Base-by-base conservation (phyloP, 306 rosid species). In the Cicer chorassanicum region DNA sequence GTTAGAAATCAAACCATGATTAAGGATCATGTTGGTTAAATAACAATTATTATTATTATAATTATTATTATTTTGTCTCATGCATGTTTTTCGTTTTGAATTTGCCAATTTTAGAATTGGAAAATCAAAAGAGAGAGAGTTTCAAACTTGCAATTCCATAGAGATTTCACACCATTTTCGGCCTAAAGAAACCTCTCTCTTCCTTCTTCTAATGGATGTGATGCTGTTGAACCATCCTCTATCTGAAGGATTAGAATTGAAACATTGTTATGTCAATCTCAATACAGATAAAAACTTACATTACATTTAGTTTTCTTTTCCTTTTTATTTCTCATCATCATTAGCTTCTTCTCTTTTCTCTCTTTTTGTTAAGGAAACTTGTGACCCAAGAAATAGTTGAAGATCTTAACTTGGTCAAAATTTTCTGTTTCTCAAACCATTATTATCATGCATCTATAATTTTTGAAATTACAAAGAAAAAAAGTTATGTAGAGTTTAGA, bases 81-180 rank as follows among this genome's bases (percentile, higher is more conserved):
- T 70, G 55, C 78, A 75, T 76, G 49, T 51, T 44, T 75, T 70
- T 75, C 56, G 56, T 70, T 76, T 5, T 42, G 43, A 70, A 70
- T 63, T 70, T 70, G 48, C 74, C 64, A 75, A 63, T 63, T 76
- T 40, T 54, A 24, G 81, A 81, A 53, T 2, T 46, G 71, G 64
- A 49, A 80, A 74, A 73, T 50, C 40, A 66, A 66, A 24, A 50
- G 79, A 24, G 5, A 70, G 53, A 68, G 69, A 36, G 51, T 65
- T 41, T 39, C 24, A 68, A 67, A 76, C 74, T 65, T 34, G 16
- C 40, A 13, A 63, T 50, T 62, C 75, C 78, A 54, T 24, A 11
- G 9, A 64, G 55, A 74, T 48, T 74, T 81, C 64, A 68, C 86
- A 77, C 44, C 62, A 66, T 82, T 75, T 71, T 75, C 77, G 88